A percentile compares a stretch with the other conserved stretches of the same genome.
Evolutionary conservation across 257 asterid genomes (phyloP).

Genomic region (Nicotiana tabacum): DNA sequence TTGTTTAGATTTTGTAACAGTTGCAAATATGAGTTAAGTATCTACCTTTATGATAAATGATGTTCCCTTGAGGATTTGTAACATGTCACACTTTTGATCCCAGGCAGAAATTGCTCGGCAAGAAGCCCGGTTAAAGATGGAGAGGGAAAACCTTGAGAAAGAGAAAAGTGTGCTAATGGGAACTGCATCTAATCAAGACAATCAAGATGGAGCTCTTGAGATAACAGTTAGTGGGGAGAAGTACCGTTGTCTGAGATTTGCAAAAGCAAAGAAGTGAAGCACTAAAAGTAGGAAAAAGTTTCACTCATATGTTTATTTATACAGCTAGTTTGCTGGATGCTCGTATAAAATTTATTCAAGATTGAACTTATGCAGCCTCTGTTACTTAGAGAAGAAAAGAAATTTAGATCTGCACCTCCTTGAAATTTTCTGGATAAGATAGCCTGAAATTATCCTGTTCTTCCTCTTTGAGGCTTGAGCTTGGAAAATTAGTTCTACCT

Average conservation of each 20-base stretch:
- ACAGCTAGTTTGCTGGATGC: constrained; percentile 7
- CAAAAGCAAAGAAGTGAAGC: constrained; percentile 93
- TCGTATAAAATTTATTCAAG: background rate
- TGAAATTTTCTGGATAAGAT: background rate
- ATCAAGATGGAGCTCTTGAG: constrained; percentile 98
- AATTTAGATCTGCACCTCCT: background rate
- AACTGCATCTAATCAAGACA: constrained; percentile 96
- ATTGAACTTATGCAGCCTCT: background rate
- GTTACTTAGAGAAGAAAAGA: background rate
- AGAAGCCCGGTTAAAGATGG: constrained; percentile 92
- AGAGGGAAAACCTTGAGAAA: constrained; percentile 92
- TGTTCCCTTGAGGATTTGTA: background rate
- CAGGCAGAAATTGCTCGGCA: constrained; percentile 97
- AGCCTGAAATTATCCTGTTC: background rate
- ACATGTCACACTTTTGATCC: constrained; percentile 6
- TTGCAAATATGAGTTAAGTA: background rate
- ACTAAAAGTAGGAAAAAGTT: background rate
- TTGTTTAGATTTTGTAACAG: background rate
- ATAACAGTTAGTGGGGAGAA: constrained; percentile 97
- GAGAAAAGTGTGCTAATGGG: constrained; percentile 98
- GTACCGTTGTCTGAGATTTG: constrained; percentile 89
- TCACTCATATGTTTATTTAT: background rate
- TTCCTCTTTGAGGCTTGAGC: background rate
- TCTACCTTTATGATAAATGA: background rate
- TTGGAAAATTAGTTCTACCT: background rate